Evolutionary conservation across 208 protist genomes (phyloP), one percentile per base, ranked within the genome.

Genomic region (Tritrichomonas musculus): DNA sequence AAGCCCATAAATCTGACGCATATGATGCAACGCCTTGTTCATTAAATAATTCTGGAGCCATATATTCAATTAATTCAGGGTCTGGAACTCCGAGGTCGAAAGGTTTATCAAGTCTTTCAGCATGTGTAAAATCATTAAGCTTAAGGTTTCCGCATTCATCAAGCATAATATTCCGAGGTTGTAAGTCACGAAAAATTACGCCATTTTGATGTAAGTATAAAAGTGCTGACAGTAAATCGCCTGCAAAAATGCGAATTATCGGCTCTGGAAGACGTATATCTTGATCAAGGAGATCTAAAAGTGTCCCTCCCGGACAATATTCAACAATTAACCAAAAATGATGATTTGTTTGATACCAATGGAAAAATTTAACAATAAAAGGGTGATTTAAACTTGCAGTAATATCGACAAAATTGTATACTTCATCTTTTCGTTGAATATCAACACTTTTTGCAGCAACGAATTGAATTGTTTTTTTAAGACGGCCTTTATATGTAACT

Each of bases 391-490:
- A 11, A n/a, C 22, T 0, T 53, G 27, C 33, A 1, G 53, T 8
- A 44, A 84, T 47, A 13, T 84, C 36, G 44, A 9, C 27, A 8
- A 25, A 53, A n/a, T 84, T 84, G 22, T 53, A 84, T 1, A 44
- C 73, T 33, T 84, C 73, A 22, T 84, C 73, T n/a, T 84, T 33
- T 11, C 73, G 33, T n/a, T 84, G 20, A n/a, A 84, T 84, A 53
- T 84, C 73, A 30, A 88, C 27, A 30, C 20, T 27, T 88, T 88
- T 88, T 88, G 77, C 77, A 2, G 77, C 77, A 57, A 88, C 77
- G 39, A 57, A 88, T 22, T 88, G 47, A 39, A 88, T 88, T 33
- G 77, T 88, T n/a, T 88, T 88, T 30, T 88, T 88, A 14, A 88
- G 2, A 22, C 77, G 41, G 0, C 77, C 77, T 88, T 88, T 88